phyloP scores from a whole-genome alignment of 1,284 basidiomycete species.

The Irpex sp. region DNA sequence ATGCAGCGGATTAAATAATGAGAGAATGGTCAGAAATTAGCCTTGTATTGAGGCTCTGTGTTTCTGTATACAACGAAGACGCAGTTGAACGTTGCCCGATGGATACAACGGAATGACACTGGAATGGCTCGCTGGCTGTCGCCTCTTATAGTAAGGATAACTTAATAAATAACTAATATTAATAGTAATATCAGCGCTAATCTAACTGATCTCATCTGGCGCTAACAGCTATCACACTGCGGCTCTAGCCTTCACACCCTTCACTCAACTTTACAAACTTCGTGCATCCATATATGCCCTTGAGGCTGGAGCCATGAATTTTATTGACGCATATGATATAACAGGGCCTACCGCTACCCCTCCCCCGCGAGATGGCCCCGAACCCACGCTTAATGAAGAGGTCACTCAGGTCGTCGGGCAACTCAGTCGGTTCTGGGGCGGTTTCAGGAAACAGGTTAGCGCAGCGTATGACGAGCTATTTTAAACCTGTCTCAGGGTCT shows the following conservation, averaged over 20 bases:
- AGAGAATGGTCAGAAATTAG: too few species aligned
- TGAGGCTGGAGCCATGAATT: conserved; percentile 52
- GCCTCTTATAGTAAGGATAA: too few species aligned
- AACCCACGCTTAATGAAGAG: conserved; percentile 78
- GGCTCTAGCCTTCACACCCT: background rate
- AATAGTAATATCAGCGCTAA: too few species aligned
- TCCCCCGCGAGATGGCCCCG: conserved; percentile 30
- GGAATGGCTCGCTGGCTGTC: too few species aligned
- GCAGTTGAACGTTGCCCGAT: too few species aligned
- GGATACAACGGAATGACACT: too few species aligned
- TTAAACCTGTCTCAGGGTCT: too few species aligned
- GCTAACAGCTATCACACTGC: background rate
- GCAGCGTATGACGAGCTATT: background rate
- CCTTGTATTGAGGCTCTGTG: too few species aligned
- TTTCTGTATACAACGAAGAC: too few species aligned
- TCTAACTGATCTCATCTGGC: too few species aligned
- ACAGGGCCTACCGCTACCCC: conserved; percentile 42
- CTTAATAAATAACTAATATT: too few species aligned
- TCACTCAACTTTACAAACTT: background rate
- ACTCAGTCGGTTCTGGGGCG: conserved; percentile 85
- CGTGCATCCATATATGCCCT: background rate
- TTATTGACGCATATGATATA: conserved; percentile 65
- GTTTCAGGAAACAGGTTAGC: conserved; percentile 81
- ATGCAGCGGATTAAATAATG: too few species aligned
- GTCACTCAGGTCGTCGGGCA: conserved; percentile 83